Evolutionary conservation across 495 filamentous ascomycete genomes (phyloP).

Genomic region (Aspergillus wentii): DNA sequence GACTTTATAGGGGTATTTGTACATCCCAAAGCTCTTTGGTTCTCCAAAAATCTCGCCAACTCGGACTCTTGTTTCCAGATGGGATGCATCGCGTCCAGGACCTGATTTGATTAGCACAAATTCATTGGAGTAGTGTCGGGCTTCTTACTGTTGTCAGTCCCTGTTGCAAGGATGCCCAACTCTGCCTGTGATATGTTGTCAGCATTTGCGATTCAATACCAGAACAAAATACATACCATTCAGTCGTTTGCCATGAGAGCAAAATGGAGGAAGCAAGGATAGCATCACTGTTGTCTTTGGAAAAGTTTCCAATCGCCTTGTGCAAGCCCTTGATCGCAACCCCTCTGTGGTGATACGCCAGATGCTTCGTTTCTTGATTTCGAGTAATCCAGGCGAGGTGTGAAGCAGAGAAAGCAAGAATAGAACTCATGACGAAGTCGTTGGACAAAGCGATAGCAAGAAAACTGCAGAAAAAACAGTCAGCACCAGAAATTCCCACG

Average conservation of each 20-base stretch:
- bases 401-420: constrained; percentile 85
- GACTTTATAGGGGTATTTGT: constrained; percentile 49
- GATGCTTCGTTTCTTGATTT: constrained; percentile 74
- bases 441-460: constrained; percentile 75
- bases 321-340: constrained; percentile 83
- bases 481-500: background rate
- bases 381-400: constrained; percentile 84
- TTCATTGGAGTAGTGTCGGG: background rate
- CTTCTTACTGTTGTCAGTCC: constrained; percentile 76
- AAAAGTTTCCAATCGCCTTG: constrained; percentile 80
- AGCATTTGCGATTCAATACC: constrained; percentile 23
- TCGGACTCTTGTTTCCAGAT: constrained; percentile 83
- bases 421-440: constrained; percentile 86
- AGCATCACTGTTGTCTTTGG: constrained; percentile 81
- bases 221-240: constrained; percentile 68
- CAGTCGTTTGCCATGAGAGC: constrained; percentile 92
- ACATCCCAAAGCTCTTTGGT: constrained; percentile 46
- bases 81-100: constrained; percentile 85
- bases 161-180: constrained; percentile 88
- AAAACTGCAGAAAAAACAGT: constrained; percentile 53
- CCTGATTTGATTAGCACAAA: constrained; percentile 34
- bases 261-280: constrained; percentile 89
- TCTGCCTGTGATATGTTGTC: constrained; percentile 60
- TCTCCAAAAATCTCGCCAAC: constrained; percentile 78
- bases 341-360: constrained; percentile 82